phyloP scores from a whole-genome alignment of 805 yeast species.

The Suhomyces tanzawaensis region DNA sequence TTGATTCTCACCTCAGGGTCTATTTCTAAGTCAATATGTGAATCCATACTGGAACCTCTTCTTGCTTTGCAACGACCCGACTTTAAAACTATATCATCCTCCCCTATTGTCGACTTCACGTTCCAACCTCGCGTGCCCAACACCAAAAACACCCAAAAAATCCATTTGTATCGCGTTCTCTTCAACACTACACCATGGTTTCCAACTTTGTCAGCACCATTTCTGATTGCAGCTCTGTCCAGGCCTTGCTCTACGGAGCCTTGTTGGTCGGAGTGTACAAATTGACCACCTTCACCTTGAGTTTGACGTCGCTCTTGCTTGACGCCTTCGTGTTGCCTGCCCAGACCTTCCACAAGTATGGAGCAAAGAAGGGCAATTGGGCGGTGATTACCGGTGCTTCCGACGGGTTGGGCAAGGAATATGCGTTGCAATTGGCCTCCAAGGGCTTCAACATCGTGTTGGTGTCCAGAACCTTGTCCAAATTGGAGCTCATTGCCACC shows the following conservation, averaged over 20 bases:
- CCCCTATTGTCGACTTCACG: too few species aligned
- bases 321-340: conserved; percentile 67
- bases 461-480: conserved; percentile 79
- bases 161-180: too few species aligned
- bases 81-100: too few species aligned
- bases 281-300: conserved; percentile 48
- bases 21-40: too few species aligned
- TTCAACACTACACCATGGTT: conserved; percentile 2
- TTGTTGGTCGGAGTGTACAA: conserved; percentile 64
- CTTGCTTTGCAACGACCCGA: too few species aligned
- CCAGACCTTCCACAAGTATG: conserved; percentile 61
- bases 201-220: not conserved
- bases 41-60: too few species aligned
- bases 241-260: conserved; percentile 26
- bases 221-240: conserved; percentile 14
- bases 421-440: conserved; percentile 77
- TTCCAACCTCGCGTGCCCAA: too few species aligned
- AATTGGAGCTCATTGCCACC: conserved; percentile 61
- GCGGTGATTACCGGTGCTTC: conserved; percentile 98
- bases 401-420: conserved; percentile 96
- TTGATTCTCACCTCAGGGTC: too few species aligned
- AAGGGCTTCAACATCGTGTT: conserved; percentile 81
- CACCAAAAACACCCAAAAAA: too few species aligned
- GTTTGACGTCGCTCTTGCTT: conserved; percentile 50
- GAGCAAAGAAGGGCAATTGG: conserved; percentile 74